Conservation (phyloP, 139 green algal genomes). For the Yamagishiella unicocca region DNA sequence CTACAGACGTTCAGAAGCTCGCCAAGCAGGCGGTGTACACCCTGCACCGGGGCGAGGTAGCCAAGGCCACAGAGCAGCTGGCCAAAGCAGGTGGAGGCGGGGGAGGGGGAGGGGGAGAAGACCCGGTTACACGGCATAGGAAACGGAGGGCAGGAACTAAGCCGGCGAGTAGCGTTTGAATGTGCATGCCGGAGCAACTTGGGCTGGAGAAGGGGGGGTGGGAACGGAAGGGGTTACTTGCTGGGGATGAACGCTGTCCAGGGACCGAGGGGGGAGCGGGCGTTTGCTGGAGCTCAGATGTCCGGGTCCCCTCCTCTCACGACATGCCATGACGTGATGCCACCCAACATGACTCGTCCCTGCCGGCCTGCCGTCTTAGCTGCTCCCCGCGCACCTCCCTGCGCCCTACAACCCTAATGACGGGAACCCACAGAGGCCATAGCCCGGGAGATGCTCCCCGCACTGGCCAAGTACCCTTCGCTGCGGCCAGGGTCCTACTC, state of each 20-base stretch:
- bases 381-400: not conserved
- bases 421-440: slow-evolving; percentile 51
- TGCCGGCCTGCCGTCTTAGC: not conserved
- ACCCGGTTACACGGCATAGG: too few relatives aligned
- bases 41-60: slow-evolving; percentile 72
- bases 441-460: slow-evolving; percentile 72
- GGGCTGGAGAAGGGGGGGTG: too few relatives aligned
- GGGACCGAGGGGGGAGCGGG: too few relatives aligned
- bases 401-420: not conserved
- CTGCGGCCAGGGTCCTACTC: slow-evolving; percentile 77
- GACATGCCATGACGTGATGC: too few relatives aligned
- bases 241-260: too few relatives aligned
- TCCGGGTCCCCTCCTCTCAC: too few relatives aligned
- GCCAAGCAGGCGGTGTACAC: slow-evolving; percentile 87
- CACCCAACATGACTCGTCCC: too few relatives aligned
- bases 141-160: too few relatives aligned
- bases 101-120: not conserved
- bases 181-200: too few relatives aligned
- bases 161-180: too few relatives aligned
- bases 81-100: slow-evolving; percentile 3
- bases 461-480: slow-evolving; percentile 65
- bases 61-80: slow-evolving; percentile 66
- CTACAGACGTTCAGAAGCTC: slow-evolving; percentile 81
- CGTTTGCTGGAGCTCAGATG: too few relatives aligned
- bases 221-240: too few relatives aligned